Conservation (phyloP, 768 basidiomycete species). For the Solioccasus polychromus region DNA sequence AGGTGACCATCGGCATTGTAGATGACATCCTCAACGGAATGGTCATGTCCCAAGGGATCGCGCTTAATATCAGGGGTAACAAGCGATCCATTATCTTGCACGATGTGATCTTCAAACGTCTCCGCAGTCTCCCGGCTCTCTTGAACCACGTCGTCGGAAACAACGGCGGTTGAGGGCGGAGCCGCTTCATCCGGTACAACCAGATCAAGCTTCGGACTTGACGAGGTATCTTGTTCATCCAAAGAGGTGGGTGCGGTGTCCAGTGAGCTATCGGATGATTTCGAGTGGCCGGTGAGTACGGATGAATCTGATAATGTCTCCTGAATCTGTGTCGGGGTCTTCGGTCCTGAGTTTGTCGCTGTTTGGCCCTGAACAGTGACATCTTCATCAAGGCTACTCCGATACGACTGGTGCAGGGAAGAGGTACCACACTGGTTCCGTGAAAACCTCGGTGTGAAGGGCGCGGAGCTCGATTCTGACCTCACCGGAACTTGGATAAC, state of each 20-base stretch:
- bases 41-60: conserved; percentile 62
- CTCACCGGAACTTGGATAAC: conserved; percentile 58
- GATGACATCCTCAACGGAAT: conserved; percentile 77
- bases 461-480: conserved; percentile 42
- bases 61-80: conserved; percentile 40
- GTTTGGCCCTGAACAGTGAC: conserved; percentile 54
- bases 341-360: conserved; percentile 24
- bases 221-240: conserved; percentile 40
- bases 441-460: conserved; percentile 48
- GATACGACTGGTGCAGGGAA: conserved; percentile 36
- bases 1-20: conserved; percentile 90
- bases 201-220: conserved; percentile 28
- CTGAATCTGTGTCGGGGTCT: conserved; percentile 27
- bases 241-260: conserved; percentile 50
- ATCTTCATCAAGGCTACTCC: conserved; percentile 55
- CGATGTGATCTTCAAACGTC: conserved; percentile 52
- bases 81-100: conserved; percentile 49
- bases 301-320: conserved; percentile 52
- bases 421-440: conserved; percentile 38
- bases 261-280: conserved; percentile 44
- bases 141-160: conserved; percentile 52
- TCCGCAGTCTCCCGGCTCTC: conserved; percentile 31
- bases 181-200: conserved; percentile 18
- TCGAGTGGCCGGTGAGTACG: conserved; percentile 38
- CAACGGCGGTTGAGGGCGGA: conserved; percentile 44